phyloP scores from a whole-genome alignment of 2,329 filamentous ascomycete genomes.

The Graphium sp. region DNA sequence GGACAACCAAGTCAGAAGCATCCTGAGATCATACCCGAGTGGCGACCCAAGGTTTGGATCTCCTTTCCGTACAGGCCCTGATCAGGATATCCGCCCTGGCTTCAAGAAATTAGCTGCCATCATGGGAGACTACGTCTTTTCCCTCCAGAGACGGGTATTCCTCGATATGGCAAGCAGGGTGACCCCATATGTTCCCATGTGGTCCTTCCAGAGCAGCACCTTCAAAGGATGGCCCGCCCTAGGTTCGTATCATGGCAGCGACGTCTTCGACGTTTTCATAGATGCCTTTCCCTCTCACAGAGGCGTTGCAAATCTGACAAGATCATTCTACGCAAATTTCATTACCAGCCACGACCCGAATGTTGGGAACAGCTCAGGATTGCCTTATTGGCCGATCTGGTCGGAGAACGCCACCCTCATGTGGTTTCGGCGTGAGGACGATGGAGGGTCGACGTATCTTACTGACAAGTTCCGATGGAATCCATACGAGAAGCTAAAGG shows the following conservation, averaged over 20 bases:
- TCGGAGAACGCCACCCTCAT: conserved; percentile 16
- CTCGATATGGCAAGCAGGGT: conserved; percentile 21
- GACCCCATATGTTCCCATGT: conserved; percentile 29
- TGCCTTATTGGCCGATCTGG: conserved; percentile 24
- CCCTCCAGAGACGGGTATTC: conserved; percentile 19
- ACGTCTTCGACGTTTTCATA: conserved; percentile 38
- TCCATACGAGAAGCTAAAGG: too few relatives aligned
- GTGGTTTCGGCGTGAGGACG: too few relatives aligned
- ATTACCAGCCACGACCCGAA: conserved; percentile 41
- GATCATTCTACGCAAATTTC: conserved; percentile 44
- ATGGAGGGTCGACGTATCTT: too few relatives aligned
- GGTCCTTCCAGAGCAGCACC: conserved; percentile 45
- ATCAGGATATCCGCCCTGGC: conserved; percentile 47
- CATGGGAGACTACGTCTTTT: conserved; percentile 45
- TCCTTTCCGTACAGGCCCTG: conserved; percentile 37
- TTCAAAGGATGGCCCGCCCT: conserved; percentile 40
- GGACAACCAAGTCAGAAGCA: conserved; percentile 19
- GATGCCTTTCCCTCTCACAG: too few relatives aligned
- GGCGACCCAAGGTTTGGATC: conserved; percentile 29
- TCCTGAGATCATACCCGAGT: conserved; percentile 32
- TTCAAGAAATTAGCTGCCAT: conserved; percentile 49
- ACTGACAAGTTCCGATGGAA: too few relatives aligned
- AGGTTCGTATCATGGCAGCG: conserved; percentile 46
- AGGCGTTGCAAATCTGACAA: too few relatives aligned
- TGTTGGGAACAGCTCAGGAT: conserved; percentile 13